A percentile compares a stretch with the other conserved stretches of the same genome.
Conservation (phyloP, 495 filamentous ascomycete genomes). For the Penicillium salamii region DNA sequence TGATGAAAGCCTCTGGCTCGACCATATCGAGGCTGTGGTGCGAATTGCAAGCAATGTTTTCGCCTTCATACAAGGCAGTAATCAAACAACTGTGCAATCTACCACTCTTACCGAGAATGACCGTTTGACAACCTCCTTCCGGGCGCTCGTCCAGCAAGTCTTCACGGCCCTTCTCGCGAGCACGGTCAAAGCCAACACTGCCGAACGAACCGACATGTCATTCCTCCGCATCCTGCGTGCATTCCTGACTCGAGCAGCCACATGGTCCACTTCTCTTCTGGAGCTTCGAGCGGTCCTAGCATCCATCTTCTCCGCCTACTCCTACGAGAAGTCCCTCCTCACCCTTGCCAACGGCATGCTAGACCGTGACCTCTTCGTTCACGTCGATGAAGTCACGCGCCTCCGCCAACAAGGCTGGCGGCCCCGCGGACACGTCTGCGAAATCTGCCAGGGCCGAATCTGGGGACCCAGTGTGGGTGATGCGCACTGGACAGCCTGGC, state of each 20-base stretch:
- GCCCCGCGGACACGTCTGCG: slow-evolving; percentile 79
- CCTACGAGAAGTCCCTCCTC: slow-evolving; percentile 87
- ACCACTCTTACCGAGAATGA: slow-evolving; percentile 13
- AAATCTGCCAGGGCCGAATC: slow-evolving; percentile 74
- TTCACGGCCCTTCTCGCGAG: slow-evolving; percentile 84
- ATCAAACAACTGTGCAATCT: slow-evolving; percentile 13
- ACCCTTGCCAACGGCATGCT: slow-evolving; percentile 80
- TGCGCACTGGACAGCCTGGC: slow-evolving; percentile 78
- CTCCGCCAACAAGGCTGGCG: slow-evolving; percentile 88
- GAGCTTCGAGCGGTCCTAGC: slow-evolving; percentile 81
- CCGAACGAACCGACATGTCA: slow-evolving; percentile 57
- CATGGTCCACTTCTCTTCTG: slow-evolving; percentile 77
- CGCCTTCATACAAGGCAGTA: slow-evolving; percentile 29
- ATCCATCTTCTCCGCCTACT: slow-evolving; percentile 91
- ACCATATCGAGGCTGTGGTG: slow-evolving; percentile 82
- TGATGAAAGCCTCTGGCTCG: slow-evolving; percentile 86
- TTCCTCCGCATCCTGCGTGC: slow-evolving; percentile 88
- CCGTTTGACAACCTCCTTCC: slow-evolving; percentile 61
- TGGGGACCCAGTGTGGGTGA: slow-evolving; percentile 89
- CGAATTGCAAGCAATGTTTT: slow-evolving; percentile 68
- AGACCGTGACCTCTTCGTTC: slow-evolving; percentile 84
- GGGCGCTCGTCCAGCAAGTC: slow-evolving; percentile 78
- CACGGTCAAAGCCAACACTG: slow-evolving; percentile 45
- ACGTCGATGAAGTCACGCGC: slow-evolving; percentile 69
- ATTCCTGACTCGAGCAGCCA: slow-evolving; percentile 81